Base-by-base conservation (phyloP, 495 filamentous ascomycete genomes). In the Evernia prunastri region DNA sequence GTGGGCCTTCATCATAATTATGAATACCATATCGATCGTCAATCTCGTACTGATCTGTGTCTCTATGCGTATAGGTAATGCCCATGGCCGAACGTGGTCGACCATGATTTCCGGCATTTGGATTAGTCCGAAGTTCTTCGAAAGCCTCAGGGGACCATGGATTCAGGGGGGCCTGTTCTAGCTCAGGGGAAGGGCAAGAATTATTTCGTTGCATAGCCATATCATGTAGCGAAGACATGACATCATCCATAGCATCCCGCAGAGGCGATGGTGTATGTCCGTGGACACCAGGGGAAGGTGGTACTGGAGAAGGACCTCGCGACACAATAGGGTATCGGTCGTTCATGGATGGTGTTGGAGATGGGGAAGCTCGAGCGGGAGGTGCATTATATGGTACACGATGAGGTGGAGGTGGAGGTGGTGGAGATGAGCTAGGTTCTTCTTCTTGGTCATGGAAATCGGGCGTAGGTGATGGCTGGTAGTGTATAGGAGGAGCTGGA, bases 71-170 rank as follows among this genome's bases (percentile, higher is more conserved):
- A 23, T 67, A 67, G 25, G 60, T 64, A 60, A 92, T 84, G 0
- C 89, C 90, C 67, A 90, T 78, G 0, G 91, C 87, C 17, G 89
- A 93, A 61, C 87, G 77, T 0, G 91, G 87, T 18, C 91, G 80
- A 42, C 71, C 69, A 29, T 68, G 62, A 20, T 61, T 65, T 40
- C 71, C 74, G 47, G 61, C 69, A 20, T 71, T 73, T 29, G 67
- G 76, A 58, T 59, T 70, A 31, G 73, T 76, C 68, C 74, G 70
- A 31, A 84, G 77, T 33, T 84, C 79, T 63, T 95, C 87, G 70
- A 93, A 97, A 10, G 87, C 88, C 69, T 96, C 91, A 2, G 90
- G 92, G 3, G 92, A 94, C 94, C 94, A 98, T 17, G 92, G 89
- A 72, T 91, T 87, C 27, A 86, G 77, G 36, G 82, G 81, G 36